phyloP scores from a whole-genome alignment of 78 protist genomes.

The Dictyostelium firmibasis region DNA sequence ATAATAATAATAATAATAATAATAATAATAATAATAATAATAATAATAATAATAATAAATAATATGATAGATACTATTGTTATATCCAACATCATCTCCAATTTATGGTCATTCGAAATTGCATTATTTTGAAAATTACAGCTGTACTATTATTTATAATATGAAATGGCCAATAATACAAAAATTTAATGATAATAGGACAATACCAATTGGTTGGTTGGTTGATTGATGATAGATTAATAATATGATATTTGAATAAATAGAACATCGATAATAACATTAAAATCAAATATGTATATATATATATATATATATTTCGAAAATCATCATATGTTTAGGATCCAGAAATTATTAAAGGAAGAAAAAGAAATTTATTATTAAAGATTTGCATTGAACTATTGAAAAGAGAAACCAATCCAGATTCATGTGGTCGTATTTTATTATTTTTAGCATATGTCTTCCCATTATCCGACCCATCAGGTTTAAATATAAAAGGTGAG shows the following conservation, averaged over 20 bases:
- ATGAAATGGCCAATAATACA: too few species aligned
- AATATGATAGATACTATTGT: not conserved
- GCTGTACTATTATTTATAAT: too few species aligned
- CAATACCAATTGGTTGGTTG: too few species aligned
- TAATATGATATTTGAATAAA: not conserved
- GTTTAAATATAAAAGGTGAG: conserved; percentile 40
- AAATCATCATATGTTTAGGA: not conserved
- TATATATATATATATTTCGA: not conserved
- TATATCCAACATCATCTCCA: too few species aligned
- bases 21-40: conserved; percentile 1
- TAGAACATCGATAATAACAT: not conserved
- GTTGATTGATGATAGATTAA: not conserved
- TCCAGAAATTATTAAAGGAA: conserved; percentile 22
- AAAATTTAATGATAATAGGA: too few species aligned
- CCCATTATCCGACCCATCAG: conserved; percentile 71
- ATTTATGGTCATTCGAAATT: too few species aligned
- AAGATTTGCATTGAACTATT: conserved; percentile 51
- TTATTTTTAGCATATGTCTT: conserved; percentile 54
- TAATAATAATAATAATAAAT: conserved; percentile 7
- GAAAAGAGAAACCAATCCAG: conserved; percentile 62
- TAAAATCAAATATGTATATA: too few species aligned
- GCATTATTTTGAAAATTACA: too few species aligned
- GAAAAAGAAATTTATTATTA: conserved; percentile 32
- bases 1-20: conserved; percentile 11
- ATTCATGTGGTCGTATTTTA: conserved; percentile 64